These are phyloP conservation scores for Gloeostereum incarnatum DNA, from an alignment of 768 basidiomycete species.

Conservation along the genomic window DNA sequence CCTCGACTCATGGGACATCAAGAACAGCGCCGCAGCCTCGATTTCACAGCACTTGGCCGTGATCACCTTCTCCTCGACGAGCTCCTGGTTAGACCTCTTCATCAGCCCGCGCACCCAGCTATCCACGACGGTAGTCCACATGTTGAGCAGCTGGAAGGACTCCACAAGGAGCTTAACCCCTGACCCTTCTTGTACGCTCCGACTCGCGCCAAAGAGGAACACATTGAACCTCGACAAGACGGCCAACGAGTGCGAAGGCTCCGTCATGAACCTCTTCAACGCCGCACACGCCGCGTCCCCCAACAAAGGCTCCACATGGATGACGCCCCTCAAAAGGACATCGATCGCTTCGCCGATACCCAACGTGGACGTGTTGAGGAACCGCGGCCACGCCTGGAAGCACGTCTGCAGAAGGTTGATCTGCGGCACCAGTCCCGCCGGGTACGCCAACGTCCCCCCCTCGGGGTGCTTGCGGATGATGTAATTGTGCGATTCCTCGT, in stretches of 20 bases:
- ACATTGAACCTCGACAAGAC: conserved; percentile 58
- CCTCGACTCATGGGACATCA: conserved; percentile 50
- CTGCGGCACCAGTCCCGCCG: conserved; percentile 45
- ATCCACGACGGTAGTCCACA: conserved; percentile 72
- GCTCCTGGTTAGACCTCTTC: conserved; percentile 27
- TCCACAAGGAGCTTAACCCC: conserved; percentile 58
- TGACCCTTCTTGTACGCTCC: conserved; percentile 54
- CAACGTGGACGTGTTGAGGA: conserved; percentile 46
- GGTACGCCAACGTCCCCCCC: conserved; percentile 55
- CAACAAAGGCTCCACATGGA: conserved; percentile 75
- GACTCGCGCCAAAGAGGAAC: conserved; percentile 65
- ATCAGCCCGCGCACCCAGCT: conserved; percentile 50
- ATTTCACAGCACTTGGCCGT: conserved; percentile 47
- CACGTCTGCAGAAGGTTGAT: conserved; percentile 67
- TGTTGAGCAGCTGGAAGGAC: conserved; percentile 50
- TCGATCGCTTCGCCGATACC: conserved; percentile 57
- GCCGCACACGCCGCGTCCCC: conserved; percentile 61
- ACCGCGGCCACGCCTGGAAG: conserved; percentile 82
- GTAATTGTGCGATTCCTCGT: conserved; percentile 64
- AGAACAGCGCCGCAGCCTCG: conserved; percentile 65
- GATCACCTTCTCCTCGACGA: conserved; percentile 30
- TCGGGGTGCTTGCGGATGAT: conserved; percentile 63
- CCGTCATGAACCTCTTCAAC: conserved; percentile 63
- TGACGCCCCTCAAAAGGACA: conserved; percentile 71
- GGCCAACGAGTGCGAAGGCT: conserved; percentile 40